These are phyloP conservation scores for Capsicum baccatum DNA, from an alignment of 257 asterid genomes.

Conservation along the genomic window DNA sequence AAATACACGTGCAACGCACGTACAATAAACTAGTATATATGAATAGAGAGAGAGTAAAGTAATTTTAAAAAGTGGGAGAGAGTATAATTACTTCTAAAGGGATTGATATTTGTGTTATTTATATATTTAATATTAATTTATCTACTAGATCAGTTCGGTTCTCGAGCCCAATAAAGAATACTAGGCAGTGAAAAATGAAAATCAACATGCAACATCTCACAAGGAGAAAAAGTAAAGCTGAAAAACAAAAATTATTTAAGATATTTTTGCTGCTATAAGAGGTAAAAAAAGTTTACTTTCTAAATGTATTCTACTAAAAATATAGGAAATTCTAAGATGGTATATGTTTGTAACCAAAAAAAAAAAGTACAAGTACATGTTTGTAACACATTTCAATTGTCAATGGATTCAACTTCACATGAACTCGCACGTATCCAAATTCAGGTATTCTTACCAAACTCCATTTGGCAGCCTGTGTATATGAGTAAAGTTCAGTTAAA, in stretches of 20 bases:
- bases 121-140: background rate
- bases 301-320: background rate
- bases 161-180: background rate
- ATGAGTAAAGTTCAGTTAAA: background rate
- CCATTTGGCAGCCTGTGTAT: conserved; percentile 63
- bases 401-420: conserved; percentile 47
- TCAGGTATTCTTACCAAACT: conserved; percentile 59
- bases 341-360: background rate
- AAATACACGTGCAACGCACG: too few species aligned
- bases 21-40: too few species aligned
- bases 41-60: too few species aligned
- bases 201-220: background rate
- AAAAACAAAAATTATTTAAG: background rate
- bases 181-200: background rate
- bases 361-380: background rate
- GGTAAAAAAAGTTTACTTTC: background rate
- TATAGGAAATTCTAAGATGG: background rate
- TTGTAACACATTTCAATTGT: conserved; percentile 56
- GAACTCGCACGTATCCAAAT: conserved; percentile 65
- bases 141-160: background rate
- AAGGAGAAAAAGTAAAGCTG: too few species aligned
- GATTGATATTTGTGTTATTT: too few species aligned
- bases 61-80: too few species aligned
- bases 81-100: too few species aligned
- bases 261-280: background rate